These are phyloP conservation scores for Anaeromyces robustus DNA, from an alignment of 192 early-diverging fungal genomes.

Conservation along the genomic window DNA sequence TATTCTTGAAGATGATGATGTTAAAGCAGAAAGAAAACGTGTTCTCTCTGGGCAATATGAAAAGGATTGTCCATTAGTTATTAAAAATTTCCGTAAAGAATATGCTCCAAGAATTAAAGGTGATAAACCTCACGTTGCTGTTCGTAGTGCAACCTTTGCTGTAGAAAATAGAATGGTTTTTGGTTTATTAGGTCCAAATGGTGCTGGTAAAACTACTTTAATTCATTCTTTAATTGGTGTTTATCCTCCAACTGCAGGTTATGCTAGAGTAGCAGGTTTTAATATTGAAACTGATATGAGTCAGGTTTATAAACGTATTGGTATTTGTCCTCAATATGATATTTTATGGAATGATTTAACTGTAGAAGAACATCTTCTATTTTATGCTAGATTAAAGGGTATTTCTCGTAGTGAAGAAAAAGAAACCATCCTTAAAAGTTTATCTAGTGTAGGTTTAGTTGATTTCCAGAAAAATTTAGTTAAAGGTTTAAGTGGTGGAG, in stretches of 20 bases:
- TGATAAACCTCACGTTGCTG: neutral
- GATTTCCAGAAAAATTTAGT: neutral
- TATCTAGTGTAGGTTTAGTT: too few relatives aligned
- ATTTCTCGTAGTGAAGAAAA: slow-evolving; percentile 6
- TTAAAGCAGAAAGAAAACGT: slow-evolving; percentile 7
- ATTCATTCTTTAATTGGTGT: slow-evolving; percentile 18
- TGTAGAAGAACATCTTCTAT: slow-evolving; percentile 19
- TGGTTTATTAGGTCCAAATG: slow-evolving; percentile 4
- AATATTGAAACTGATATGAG: slow-evolving; percentile 4
- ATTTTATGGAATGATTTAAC: slow-evolving; percentile 23
- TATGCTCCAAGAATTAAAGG: slow-evolving; percentile 1
- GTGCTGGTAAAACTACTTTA: slow-evolving; percentile 24
- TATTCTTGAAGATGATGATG: slow-evolving; percentile 13
- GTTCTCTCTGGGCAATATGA: slow-evolving; percentile 4
- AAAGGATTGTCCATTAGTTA: slow-evolving; percentile 11
- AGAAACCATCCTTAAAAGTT: too few relatives aligned
- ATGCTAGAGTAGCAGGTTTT: slow-evolving; percentile 8
- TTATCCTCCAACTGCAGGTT: slow-evolving; percentile 8
- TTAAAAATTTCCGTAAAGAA: slow-evolving; percentile 9
- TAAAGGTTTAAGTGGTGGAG: slow-evolving; percentile 78
- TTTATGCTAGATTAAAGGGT: slow-evolving; percentile 19
- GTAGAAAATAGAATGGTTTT: slow-evolving; percentile 1
- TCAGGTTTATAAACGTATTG: slow-evolving; percentile 4
- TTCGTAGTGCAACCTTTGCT: too few relatives aligned
- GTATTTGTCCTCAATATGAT: slow-evolving; percentile 25